phyloP scores from a whole-genome alignment of 2,329 filamentous ascomycete genomes.

The Thelonectria blattea region DNA sequence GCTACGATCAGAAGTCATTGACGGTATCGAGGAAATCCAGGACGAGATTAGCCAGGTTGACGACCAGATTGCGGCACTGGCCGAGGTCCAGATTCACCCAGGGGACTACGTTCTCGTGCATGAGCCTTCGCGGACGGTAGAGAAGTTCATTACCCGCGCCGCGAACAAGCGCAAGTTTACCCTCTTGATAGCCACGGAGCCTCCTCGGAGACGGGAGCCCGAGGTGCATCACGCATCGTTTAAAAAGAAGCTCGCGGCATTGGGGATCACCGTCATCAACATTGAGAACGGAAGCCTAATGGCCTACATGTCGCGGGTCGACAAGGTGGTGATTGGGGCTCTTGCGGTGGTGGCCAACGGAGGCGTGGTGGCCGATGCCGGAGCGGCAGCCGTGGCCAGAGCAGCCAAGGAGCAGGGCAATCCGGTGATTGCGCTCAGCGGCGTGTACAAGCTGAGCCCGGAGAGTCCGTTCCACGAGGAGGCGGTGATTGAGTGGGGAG shows the following conservation, averaged over 20 bases:
- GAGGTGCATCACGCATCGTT: conserved; percentile 61
- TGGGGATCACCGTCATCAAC: conserved; percentile 82
- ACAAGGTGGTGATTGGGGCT: conserved; percentile 91
- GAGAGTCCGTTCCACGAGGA: conserved; percentile 86
- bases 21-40: conserved; percentile 93
- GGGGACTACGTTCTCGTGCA: conserved; percentile 93
- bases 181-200: conserved; percentile 79
- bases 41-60: conserved; percentile 94
- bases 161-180: conserved; percentile 92
- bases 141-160: conserved; percentile 87
- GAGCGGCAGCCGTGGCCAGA: conserved; percentile 82
- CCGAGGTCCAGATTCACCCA: conserved; percentile 90
- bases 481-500: conserved; percentile 84
- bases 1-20: conserved; percentile 87
- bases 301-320: conserved; percentile 92
- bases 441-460: conserved; percentile 92
- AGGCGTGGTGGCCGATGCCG: conserved; percentile 81
- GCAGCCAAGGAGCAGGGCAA: conserved; percentile 83
- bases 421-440: conserved; percentile 86
- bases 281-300: conserved; percentile 86
- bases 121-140: conserved; percentile 83
- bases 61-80: conserved; percentile 87
- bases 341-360: conserved; percentile 89
- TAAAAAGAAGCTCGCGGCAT: conserved; percentile 77
- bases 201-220: conserved; percentile 43